phyloP scores from a whole-genome alignment of 208 protist species.

The Ichthyophonus hoferi region DNA sequence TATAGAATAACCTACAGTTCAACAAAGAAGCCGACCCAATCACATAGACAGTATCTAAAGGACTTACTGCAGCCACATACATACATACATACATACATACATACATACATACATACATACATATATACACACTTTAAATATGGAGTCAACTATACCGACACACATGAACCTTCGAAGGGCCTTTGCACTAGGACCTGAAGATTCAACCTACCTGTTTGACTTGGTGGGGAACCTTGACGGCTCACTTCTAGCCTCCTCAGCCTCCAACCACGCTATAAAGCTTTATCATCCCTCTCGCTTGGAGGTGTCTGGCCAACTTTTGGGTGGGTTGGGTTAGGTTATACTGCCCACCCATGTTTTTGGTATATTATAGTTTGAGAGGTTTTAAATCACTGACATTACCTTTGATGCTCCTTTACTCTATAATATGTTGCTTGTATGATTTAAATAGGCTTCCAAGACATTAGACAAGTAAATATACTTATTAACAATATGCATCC shows the following conservation, averaged over 20 bases:
- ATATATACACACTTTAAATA: too few relatives aligned
- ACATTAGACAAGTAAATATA: too few relatives aligned
- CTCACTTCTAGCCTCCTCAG: neutral
- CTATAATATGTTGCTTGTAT: too few relatives aligned
- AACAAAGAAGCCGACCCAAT: too few relatives aligned
- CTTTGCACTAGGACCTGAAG: neutral
- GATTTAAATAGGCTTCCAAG: too few relatives aligned
- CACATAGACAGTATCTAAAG: neutral
- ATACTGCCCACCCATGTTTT: neutral
- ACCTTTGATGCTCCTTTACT: too few relatives aligned
- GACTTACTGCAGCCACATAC: neutral
- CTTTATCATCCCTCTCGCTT: neutral
- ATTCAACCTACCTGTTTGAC: slow-evolving; percentile 10
- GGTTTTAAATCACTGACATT: too few relatives aligned
- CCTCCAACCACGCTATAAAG: slow-evolving; percentile 21
- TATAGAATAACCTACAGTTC: too few relatives aligned
- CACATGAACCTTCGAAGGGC: neutral
- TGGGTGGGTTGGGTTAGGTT: neutral
- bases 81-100: neutral
- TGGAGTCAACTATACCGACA: neutral
- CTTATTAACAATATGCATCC: too few relatives aligned
- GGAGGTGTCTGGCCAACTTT: neutral
- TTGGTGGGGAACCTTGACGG: neutral
- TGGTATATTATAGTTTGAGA: too few relatives aligned
- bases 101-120: neutral